Base-by-base conservation (phyloP, 139 green algal species). In the Coelastrella sp. region DNA sequence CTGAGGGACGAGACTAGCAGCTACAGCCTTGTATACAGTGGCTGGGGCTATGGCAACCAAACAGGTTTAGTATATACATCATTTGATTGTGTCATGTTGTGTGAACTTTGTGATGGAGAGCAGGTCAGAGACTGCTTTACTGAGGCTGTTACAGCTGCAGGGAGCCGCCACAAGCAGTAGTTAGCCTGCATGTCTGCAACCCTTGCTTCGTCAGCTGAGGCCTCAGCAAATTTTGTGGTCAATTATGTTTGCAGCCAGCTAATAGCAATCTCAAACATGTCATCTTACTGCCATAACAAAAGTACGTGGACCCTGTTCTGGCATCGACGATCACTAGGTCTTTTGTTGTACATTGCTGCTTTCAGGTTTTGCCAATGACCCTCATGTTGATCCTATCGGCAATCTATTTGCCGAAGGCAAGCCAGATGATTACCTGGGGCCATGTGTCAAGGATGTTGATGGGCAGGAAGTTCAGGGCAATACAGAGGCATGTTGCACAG, bases 311-410 rank as follows among this genome's bases (percentile, higher is more conserved):
- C 20, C n/a, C 72, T 49, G 72, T 27, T 25, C 63, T 6, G 12
- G 15, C 15, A 6, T 22, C 63, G 9, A 70, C 6, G 63, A 5
- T 70, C 5, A 14, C 63, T 70, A 70, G 12, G 4, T 70, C 12
- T 70, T 14, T 70, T 14, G 63, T 25, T 78, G 72, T 19, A 35
- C 14, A 19, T 25, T 78, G 72, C 4, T 57, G 25, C 14, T 60
- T 81, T 27, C 80, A 22, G 80, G 9, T 49, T 86, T 75, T 60
- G 80, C 80, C 17, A 86, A 86, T n/a, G 80, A 86, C 15, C 80
- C 80, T 57, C 80, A 86, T n/a, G 19, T 58, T n/a, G 59, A 73
- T 12, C 59, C 80, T 9, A n/a, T 73, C 19, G 57, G 78, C 78
- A 66, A 15, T 24, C 56, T 84, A 49, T 84, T n/a, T 84, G 56